Evolutionary conservation across 208 protist genomes (phyloP).

Genomic region (Crithidia expoeki): DNA sequence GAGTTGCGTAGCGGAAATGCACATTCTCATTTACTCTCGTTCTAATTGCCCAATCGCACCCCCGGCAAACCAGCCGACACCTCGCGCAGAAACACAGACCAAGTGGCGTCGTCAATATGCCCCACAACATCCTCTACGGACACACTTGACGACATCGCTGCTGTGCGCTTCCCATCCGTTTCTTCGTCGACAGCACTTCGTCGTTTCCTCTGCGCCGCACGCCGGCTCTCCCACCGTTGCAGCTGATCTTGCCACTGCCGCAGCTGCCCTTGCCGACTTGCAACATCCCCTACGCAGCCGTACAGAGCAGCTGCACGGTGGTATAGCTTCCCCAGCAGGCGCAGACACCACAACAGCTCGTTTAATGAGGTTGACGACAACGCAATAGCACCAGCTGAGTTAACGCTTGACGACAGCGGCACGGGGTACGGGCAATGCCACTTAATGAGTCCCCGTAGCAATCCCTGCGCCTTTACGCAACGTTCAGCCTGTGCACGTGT

Average conservation of each 20-base stretch:
- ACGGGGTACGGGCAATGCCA: conserved; percentile 39
- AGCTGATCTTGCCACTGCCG: conserved; percentile 14
- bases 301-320: conserved; percentile 41
- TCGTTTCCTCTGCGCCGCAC: background rate
- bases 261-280: conserved; percentile 18
- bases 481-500: conserved; percentile 20
- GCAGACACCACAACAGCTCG: conserved; percentile 43
- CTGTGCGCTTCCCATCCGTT: too few species aligned
- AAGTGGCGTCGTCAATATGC: conserved; percentile 19
- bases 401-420: background rate
- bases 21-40: background rate
- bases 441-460: conserved; percentile 26
- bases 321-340: conserved; percentile 45
- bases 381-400: too few species aligned
- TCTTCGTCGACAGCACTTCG: too few species aligned
- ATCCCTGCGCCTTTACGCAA: conserved; percentile 34
- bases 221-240: conserved; percentile 28
- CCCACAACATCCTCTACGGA: conserved; percentile 25
- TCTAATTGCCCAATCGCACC: background rate
- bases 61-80: conserved; percentile 9
- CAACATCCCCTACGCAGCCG: conserved; percentile 18
- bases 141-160: background rate
- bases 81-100: conserved; percentile 20
- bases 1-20: background rate
- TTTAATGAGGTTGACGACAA: background rate